Evolutionary conservation across 2,329 filamentous ascomycete genomes (phyloP).

Genomic region (Aspergillus bombycis): DNA sequence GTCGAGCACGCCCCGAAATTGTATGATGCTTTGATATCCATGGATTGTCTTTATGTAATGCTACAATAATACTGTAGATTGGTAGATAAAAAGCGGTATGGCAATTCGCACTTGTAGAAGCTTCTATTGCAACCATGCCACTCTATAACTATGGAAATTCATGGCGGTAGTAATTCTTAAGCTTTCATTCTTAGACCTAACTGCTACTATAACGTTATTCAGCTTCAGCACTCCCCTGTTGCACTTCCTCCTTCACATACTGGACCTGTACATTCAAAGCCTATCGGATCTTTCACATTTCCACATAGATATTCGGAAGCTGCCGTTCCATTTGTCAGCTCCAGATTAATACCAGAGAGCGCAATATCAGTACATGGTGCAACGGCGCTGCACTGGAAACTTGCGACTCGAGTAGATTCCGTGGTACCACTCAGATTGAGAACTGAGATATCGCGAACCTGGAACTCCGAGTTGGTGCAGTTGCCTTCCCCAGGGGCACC

Average conservation of each 20-base stretch:
- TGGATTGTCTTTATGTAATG: not conserved
- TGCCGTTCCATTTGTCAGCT: constrained; percentile 21
- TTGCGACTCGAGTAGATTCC: constrained; percentile 24
- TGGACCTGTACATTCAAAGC: constrained; percentile 31
- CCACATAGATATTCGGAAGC: constrained; percentile 30
- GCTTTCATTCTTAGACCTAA: not conserved
- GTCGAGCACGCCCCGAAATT: not conserved
- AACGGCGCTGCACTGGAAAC: constrained; percentile 36
- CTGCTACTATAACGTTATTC: not conserved
- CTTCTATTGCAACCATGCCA: too few relatives aligned
- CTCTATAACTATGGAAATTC: not conserved
- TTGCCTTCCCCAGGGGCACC: constrained; percentile 37
- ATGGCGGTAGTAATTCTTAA: not conserved
- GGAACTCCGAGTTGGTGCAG: constrained; percentile 45
- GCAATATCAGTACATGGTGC: constrained; percentile 30
- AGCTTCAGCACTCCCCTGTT: constrained; percentile 32
- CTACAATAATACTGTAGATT: too few relatives aligned
- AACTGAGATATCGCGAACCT: constrained; percentile 39
- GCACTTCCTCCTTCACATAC: constrained; percentile 31
- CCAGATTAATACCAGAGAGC: constrained; percentile 23
- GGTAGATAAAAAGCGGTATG: too few relatives aligned
- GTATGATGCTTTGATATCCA: not conserved
- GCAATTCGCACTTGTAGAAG: too few relatives aligned
- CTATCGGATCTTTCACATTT: constrained; percentile 24
- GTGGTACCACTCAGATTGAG: constrained; percentile 23